Base-by-base conservation (phyloP, 352 stramenopile genomes). In the Phytopythium oedochilum region DNA sequence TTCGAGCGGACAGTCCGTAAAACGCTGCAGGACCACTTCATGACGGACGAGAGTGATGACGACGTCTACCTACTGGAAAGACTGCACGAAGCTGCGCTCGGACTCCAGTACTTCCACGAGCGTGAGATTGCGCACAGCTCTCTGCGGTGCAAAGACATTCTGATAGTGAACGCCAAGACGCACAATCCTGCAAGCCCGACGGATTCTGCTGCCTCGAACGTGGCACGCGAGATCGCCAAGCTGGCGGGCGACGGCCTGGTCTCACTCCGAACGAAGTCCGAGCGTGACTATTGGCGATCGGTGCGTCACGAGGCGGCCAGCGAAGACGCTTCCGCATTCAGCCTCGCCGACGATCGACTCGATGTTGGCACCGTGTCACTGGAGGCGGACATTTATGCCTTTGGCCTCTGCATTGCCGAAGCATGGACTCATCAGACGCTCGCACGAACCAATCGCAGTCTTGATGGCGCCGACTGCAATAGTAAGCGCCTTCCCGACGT, bases 31-130 rank as follows among this genome's bases (percentile, higher is more conserved):
- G 60, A 63, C 2, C 54, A 54, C 22, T 15, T 55, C 22, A 46
- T 34, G 17, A 47, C 34, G 28, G 46, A 66, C 23, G 36, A 12
- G 49, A 17, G 9, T 7, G 2, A 45, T 18, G 20, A 59, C 20
- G 7, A 23, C 20, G 8, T 43, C 20, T 45, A 35, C n/a, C 10
- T 66, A 36, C 64, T 62, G 56, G 54, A 60, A 25, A 25, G 61
- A 39, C 40, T 72, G 17, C 20, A 69, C 42, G 64, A 69, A 20
- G 46, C 45, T 14, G 64, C 53, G 11, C 42, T 72, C n/a, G 64
- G 64, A 5, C 29, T 72, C 14, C 64, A 72, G 40, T 72, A 72
- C 22, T 58, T 72, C 4, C 64, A 72, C 42, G 64, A 72, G 23
- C 64, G 64, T n/a, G 61, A 69, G 12, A 66, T 72, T 28, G 64